These are phyloP conservation scores for Podospora tetraspora DNA, from an alignment of 495 filamentous ascomycete species.

Conservation along the genomic window DNA sequence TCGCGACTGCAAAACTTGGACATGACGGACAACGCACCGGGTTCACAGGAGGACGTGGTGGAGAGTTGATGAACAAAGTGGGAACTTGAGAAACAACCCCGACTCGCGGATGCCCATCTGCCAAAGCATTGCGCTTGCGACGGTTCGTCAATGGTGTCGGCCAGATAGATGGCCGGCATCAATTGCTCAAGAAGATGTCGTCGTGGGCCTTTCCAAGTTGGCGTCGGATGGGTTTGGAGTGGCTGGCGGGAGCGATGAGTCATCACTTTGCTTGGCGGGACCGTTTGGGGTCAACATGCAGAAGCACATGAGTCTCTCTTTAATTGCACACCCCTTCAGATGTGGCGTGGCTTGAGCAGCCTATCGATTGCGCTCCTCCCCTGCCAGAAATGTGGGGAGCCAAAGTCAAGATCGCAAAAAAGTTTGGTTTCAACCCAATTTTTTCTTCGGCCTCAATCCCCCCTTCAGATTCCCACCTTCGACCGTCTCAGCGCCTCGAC, in stretches of 20 bases:
- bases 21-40: neutral
- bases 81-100: neutral
- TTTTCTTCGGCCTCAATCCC: slow-evolving; percentile 16
- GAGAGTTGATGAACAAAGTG: neutral
- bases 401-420: slow-evolving; percentile 9
- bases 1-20: neutral
- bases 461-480: neutral
- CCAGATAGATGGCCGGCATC: too few relatives aligned
- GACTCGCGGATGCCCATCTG: neutral
- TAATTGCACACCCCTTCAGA: neutral
- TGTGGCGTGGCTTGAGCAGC: neutral
- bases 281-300: neutral
- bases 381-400: slow-evolving; percentile 4
- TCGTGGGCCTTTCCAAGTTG: neutral
- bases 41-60: neutral
- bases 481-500: neutral
- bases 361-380: neutral
- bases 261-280: neutral
- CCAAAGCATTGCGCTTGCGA: neutral
- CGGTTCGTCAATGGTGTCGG: neutral
- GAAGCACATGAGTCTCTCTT: neutral
- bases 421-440: slow-evolving; percentile 18
- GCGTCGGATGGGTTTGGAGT: neutral
- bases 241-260: neutral
- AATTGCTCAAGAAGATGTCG: neutral